These are phyloP conservation scores for Tylopilus plumbeoviolaceoides DNA, from an alignment of 768 basidiomycete genomes.

Conservation along the genomic window DNA sequence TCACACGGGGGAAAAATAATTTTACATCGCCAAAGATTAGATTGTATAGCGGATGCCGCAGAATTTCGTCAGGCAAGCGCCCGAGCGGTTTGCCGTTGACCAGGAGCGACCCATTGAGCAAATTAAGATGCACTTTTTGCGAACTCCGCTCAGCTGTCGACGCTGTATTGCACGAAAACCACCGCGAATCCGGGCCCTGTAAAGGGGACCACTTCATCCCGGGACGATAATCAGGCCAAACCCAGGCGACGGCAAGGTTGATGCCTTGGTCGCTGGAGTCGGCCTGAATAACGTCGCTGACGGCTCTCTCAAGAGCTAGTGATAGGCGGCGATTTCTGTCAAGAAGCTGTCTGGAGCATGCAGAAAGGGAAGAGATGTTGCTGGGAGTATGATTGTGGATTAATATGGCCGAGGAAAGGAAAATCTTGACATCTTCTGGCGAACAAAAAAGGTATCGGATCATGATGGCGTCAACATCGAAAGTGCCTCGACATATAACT, in stretches of 20 bases:
- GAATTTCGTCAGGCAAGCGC: slow-evolving; percentile 18
- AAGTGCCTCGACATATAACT: no score
- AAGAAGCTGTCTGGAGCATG: slow-evolving; percentile 10
- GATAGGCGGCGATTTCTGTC: slow-evolving; percentile 32
- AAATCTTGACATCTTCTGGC: no score
- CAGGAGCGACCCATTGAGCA: slow-evolving; percentile 24
- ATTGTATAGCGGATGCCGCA: slow-evolving; percentile 17
- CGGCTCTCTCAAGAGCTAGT: slow-evolving; percentile 16
- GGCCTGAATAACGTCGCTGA: slow-evolving; percentile 2
- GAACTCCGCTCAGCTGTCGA: slow-evolving; percentile 5
- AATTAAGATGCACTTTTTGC: slow-evolving; percentile 21
- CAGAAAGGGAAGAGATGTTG: no score
- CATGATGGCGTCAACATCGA: no score
- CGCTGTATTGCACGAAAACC: slow-evolving; percentile 21
- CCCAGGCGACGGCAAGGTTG: slow-evolving; percentile 13
- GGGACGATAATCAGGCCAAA: slow-evolving; percentile 26
- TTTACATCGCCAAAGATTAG: slow-evolving; percentile 21
- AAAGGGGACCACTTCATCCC: slow-evolving; percentile 19
- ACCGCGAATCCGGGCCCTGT: slow-evolving; percentile 12
- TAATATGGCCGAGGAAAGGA: no score
- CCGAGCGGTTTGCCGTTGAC: slow-evolving; percentile 26
- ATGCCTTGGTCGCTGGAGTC: slow-evolving; percentile 9
- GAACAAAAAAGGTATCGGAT: no score
- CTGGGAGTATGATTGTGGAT: no score
- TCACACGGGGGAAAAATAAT: neutral